A percentile compares a stretch with the other conserved stretches of the same genome.
phyloP scores from a whole-genome alignment of 352 stramenopile species.

The Globisporangium acanthophoron region DNA sequence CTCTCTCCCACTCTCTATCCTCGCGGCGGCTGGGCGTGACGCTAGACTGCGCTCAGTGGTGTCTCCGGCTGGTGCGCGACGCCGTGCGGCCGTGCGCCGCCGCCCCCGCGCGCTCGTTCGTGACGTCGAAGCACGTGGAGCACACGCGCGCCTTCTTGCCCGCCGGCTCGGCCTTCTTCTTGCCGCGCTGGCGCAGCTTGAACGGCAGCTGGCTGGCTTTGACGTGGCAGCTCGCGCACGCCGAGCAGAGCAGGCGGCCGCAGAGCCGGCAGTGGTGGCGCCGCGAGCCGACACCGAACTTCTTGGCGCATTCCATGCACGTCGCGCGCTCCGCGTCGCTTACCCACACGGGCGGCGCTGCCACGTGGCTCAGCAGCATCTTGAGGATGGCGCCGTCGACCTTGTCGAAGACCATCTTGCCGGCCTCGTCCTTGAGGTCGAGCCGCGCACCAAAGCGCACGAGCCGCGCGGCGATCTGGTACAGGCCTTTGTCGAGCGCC shows the following conservation, averaged over 20 bases:
- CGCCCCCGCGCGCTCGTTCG: neutral
- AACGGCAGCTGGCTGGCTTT: slow-evolving; percentile 32
- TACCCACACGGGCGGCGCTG: slow-evolving; percentile 42
- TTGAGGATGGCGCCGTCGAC: slow-evolving; percentile 33
- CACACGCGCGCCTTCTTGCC: slow-evolving; percentile 65
- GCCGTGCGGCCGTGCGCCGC: slow-evolving; percentile 3
- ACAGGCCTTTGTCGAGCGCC: slow-evolving; percentile 46
- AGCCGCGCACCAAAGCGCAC: slow-evolving; percentile 49
- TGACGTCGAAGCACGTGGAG: slow-evolving; percentile 61
- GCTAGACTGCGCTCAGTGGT: neutral
- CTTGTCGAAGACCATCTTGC: slow-evolving; percentile 66
- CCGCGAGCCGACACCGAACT: slow-evolving; percentile 36
- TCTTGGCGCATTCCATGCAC: slow-evolving; percentile 64
- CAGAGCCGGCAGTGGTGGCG: slow-evolving; percentile 63
- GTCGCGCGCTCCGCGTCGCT: slow-evolving; percentile 31
- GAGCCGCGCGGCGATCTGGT: slow-evolving; percentile 43
- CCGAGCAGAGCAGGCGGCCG: slow-evolving; percentile 42
- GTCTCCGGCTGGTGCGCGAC: slow-evolving; percentile 8
- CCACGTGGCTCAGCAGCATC: slow-evolving; percentile 47
- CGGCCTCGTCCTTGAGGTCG: slow-evolving; percentile 50
- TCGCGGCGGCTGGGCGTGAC: neutral
- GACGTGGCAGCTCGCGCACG: slow-evolving; percentile 38
- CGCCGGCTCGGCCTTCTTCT: slow-evolving; percentile 42
- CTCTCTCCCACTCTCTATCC: slow-evolving; percentile 1
- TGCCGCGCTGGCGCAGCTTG: slow-evolving; percentile 35